Evolutionary conservation across 2,329 filamentous ascomycete genomes (phyloP).

Genomic region (Coleophoma cylindrospora): DNA sequence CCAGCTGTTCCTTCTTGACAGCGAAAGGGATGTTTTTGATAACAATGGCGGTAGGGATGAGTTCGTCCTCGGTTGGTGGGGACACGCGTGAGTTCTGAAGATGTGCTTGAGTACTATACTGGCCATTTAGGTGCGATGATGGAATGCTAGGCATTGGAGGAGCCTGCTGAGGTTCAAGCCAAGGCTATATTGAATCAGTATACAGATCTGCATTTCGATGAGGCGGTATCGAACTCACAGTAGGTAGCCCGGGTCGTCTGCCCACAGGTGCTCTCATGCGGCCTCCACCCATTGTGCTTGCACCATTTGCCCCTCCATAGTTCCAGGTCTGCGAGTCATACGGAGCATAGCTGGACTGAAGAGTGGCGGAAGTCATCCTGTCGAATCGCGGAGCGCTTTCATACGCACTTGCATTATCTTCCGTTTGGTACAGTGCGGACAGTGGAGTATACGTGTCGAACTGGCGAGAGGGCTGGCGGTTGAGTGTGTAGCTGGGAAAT

Average conservation of each 20-base stretch:
- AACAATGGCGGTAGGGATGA: constrained; percentile 96
- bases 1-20: constrained; percentile 92
- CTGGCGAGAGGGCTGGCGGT: constrained; percentile 70
- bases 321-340: constrained; percentile 82
- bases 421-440: constrained; percentile 61
- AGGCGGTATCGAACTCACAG: constrained; percentile 49
- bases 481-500: constrained; percentile 55
- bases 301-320: constrained; percentile 54
- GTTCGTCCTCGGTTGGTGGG: constrained; percentile 55
- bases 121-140: constrained; percentile 31
- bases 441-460: constrained; percentile 47
- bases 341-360: constrained; percentile 50
- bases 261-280: constrained; percentile 48
- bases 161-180: constrained; percentile 53
- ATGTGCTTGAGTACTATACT: constrained; percentile 24
- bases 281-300: constrained; percentile 58
- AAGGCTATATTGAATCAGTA: constrained; percentile 40
- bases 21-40: constrained; percentile 99
- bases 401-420: constrained; percentile 41
- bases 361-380: constrained; percentile 12
- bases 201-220: constrained; percentile 4
- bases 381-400: constrained; percentile 24
- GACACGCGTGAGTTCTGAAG: constrained; percentile 10
- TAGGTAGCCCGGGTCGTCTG: constrained; percentile 60
- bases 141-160: constrained; percentile 38